Conservation (phyloP, 148 eudicot species). For the Chenopodium quinoa region DNA sequence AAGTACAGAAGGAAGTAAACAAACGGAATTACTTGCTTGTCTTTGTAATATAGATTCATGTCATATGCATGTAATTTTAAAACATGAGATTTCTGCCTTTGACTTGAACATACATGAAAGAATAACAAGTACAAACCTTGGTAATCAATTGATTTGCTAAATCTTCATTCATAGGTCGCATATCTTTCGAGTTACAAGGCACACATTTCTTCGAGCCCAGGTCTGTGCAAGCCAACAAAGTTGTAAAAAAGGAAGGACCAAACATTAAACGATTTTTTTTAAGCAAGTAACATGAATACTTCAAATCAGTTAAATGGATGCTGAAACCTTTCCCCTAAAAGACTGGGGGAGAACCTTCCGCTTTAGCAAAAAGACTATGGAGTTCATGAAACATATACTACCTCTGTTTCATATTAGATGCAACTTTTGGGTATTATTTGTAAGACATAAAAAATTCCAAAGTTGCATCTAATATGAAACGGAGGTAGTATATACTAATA, state of each 20-base stretch:
- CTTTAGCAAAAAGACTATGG: background rate
- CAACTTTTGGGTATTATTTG: too few species aligned
- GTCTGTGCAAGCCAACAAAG: constrained; percentile 41
- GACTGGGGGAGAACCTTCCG: background rate
- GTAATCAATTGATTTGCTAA: constrained; percentile 52
- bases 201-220: constrained; percentile 80
- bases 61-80: background rate
- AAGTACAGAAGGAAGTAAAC: constrained; percentile 4
- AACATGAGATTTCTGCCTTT: background rate
- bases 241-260: background rate
- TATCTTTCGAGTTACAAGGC: constrained; percentile 66
- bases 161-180: constrained; percentile 78
- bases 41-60: background rate
- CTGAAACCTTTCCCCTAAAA: background rate
- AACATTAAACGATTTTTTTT: background rate
- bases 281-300: background rate
- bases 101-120: background rate
- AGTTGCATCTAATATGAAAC: too few species aligned
- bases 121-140: constrained; percentile 41
- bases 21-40: background rate
- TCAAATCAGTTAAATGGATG: background rate
- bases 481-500: too few species aligned
- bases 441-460: too few species aligned
- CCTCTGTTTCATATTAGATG: background rate
- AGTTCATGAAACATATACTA: background rate